These are phyloP conservation scores for Helotiales sp. DNA, from an alignment of 2,329 filamentous ascomycete species.

Conservation along the genomic window DNA sequence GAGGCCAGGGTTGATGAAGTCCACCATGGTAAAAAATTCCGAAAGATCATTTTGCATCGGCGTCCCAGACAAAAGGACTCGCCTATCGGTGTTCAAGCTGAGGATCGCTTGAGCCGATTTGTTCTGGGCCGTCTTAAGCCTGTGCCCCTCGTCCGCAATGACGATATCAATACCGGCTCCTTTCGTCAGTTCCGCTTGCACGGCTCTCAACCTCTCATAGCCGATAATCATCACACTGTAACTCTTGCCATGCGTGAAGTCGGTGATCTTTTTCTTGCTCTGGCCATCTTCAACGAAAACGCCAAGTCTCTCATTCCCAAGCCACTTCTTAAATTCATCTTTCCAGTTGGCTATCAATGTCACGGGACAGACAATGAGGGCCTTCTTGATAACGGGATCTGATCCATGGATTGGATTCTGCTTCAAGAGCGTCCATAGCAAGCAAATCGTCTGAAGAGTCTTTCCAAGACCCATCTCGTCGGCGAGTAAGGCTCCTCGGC, in stretches of 20 bases:
- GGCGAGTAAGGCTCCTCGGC: slow-evolving; percentile 72
- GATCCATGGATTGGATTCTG: slow-evolving; percentile 69
- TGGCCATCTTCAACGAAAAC: slow-evolving; percentile 66
- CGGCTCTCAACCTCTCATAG: slow-evolving; percentile 70
- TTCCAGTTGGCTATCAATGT: slow-evolving; percentile 76
- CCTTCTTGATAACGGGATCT: slow-evolving; percentile 68
- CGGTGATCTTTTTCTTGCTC: slow-evolving; percentile 60
- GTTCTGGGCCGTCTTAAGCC: slow-evolving; percentile 95
- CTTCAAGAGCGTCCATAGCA: slow-evolving; percentile 74
- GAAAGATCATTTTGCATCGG: slow-evolving; percentile 95
- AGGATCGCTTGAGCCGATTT: slow-evolving; percentile 89
- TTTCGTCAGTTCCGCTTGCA: slow-evolving; percentile 68
- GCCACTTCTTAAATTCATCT: slow-evolving; percentile 75
- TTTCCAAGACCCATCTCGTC: slow-evolving; percentile 81
- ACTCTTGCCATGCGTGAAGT: slow-evolving; percentile 70
- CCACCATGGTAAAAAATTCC: slow-evolving; percentile 90
- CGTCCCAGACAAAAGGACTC: slow-evolving; percentile 65
- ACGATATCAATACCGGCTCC: slow-evolving; percentile 76
- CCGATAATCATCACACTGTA: slow-evolving; percentile 77
- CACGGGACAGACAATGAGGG: slow-evolving; percentile 74
- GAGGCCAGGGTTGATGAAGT: slow-evolving; percentile 90
- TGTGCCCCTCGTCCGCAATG: slow-evolving; percentile 96
- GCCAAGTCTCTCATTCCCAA: slow-evolving; percentile 71
- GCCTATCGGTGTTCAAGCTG: slow-evolving; percentile 73
- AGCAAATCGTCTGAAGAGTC: slow-evolving; percentile 72